Evolutionary conservation across 495 filamentous ascomycete genomes (phyloP).

Genomic region (Penicillium goetzii): DNA sequence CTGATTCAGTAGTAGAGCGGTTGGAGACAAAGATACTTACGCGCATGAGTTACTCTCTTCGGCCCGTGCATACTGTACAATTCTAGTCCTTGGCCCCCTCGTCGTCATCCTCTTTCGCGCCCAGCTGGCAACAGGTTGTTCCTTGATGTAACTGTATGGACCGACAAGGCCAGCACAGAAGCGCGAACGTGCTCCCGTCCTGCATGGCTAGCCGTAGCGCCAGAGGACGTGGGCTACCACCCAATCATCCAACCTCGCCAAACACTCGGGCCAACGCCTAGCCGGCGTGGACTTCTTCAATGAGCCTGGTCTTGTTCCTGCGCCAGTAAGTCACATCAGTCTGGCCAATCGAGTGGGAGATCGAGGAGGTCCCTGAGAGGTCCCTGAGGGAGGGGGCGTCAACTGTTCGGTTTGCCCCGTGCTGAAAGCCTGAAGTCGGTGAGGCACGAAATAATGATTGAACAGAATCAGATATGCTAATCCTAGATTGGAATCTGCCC

Average conservation of each 20-base stretch:
- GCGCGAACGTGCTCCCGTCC: constrained; percentile 17
- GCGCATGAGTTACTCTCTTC: neutral
- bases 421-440: neutral
- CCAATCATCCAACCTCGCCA: constrained; percentile 19
- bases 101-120: neutral
- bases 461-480: neutral
- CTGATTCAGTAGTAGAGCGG: neutral
- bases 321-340: constrained; percentile 10
- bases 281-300: constrained; percentile 26
- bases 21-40: neutral
- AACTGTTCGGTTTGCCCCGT: constrained; percentile 4
- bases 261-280: constrained; percentile 30
- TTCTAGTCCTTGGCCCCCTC: neutral
- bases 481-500: neutral
- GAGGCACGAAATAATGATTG: neutral
- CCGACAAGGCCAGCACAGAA: neutral
- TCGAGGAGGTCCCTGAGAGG: neutral
- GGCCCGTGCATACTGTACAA: constrained; percentile 3
- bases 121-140: neutral
- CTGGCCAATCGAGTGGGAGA: constrained; percentile 14
- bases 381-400: neutral
- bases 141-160: neutral
- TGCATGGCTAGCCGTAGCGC: constrained; percentile 11
- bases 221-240: constrained; percentile 4
- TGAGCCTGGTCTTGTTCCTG: constrained; percentile 21